Percentiles rank a stretch among this genome's conserved stretches.
Evolutionary conservation across 1,284 basidiomycete genomes (phyloP).

Genomic region (Pterulicium gracile): DNA sequence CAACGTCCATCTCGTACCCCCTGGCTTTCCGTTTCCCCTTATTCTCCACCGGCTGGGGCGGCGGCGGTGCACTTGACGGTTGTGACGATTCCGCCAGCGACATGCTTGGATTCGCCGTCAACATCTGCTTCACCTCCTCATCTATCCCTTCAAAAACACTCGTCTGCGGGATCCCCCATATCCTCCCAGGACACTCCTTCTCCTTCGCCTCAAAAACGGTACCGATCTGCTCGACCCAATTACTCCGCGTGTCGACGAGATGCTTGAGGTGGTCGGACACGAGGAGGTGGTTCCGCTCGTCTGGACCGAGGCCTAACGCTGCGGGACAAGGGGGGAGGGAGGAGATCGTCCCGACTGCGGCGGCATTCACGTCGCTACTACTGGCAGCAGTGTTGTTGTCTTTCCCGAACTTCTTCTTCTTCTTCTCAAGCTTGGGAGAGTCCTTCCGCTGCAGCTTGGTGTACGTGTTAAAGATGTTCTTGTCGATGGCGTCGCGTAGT

Average conservation of each 20-base stretch:
- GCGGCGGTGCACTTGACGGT: constrained; percentile 10
- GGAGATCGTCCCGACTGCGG: constrained; percentile 11
- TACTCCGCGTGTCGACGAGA: constrained; percentile 57
- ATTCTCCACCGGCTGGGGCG: constrained; percentile 15
- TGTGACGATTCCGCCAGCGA: constrained; percentile 5
- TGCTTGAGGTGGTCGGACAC: constrained; percentile 65
- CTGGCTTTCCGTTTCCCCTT: constrained; percentile 35
- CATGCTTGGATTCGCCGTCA: constrained; percentile 13
- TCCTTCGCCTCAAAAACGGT: constrained; percentile 59
- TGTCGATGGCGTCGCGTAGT: constrained; percentile 72
- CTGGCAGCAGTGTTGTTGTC: constrained; percentile 15
- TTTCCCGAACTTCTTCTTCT: constrained; percentile 55
- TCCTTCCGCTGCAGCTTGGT: constrained; percentile 70
- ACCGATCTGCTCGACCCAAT: constrained; percentile 68
- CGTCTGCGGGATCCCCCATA: constrained; percentile 62
- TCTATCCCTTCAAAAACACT: constrained; percentile 71
- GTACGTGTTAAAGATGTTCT: constrained; percentile 63
- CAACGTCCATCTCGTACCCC: constrained; percentile 45
- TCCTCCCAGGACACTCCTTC: constrained; percentile 44
- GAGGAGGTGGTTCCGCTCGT: constrained; percentile 52
- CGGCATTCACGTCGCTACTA: constrained; percentile 17
- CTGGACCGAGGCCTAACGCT: constrained; percentile 53
- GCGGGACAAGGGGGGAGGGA: constrained; percentile 45
- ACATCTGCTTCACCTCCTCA: constrained; percentile 38
- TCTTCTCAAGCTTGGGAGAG: constrained; percentile 41